A percentile compares a stretch with the other conserved stretches of the same genome.
Conservation (phyloP, 1,284 basidiomycete genomes). For the Moniliophthora roreri region DNA sequence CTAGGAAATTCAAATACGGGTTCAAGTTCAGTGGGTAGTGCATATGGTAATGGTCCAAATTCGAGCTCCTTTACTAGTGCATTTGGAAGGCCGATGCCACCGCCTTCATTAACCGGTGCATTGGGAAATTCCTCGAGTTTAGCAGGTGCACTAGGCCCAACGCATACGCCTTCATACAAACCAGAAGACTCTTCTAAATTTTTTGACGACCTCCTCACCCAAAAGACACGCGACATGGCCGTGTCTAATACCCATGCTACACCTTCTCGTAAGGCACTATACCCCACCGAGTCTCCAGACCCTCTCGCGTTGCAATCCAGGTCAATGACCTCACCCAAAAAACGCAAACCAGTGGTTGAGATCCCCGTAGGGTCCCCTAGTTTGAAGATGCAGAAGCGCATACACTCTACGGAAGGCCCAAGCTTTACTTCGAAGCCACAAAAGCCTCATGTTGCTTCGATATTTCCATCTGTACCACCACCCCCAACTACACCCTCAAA, state of each 20-base stretch:
- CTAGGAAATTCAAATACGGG: too few relatives aligned
- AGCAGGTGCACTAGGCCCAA: constrained; percentile 30
- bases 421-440: background rate
- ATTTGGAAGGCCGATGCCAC: constrained; percentile 2
- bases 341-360: constrained; percentile 35
- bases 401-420: background rate
- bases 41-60: background rate
- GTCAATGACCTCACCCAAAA: constrained; percentile 43
- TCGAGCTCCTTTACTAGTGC: too few relatives aligned
- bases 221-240: constrained; percentile 36
- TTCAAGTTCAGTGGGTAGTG: background rate
- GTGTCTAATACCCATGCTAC: constrained; percentile 9
- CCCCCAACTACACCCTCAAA: background rate
- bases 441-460: background rate
- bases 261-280: constrained; percentile 14
- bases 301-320: constrained; percentile 39
- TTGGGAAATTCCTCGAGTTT: constrained; percentile 26
- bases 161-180: constrained; percentile 14
- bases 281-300: constrained; percentile 42
- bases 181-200: constrained; percentile 60
- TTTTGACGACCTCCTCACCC: constrained; percentile 63
- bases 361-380: background rate
- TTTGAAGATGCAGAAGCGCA: background rate
- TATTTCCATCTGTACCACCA: background rate
- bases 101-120: constrained; percentile 8